These are phyloP conservation scores for Nephelium lappaceum DNA, from an alignment of 345 rosid species.

Conservation along the genomic window DNA sequence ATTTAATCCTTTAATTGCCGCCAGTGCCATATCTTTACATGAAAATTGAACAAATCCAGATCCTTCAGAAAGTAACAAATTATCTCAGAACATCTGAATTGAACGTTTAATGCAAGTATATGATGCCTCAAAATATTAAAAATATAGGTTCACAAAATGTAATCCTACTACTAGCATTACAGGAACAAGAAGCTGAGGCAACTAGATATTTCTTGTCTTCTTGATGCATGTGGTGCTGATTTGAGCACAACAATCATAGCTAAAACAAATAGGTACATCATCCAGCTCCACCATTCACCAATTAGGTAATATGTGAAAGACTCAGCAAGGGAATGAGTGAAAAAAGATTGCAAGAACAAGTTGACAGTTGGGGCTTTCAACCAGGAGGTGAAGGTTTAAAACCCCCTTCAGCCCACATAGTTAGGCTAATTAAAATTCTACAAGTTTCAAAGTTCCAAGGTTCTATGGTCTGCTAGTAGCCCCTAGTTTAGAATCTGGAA, in stretches of 20 bases:
- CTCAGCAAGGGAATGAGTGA: neutral
- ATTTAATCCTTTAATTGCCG: slow-evolving; percentile 76
- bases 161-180: neutral
- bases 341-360: neutral
- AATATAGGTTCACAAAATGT: neutral
- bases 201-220: neutral
- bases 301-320: neutral
- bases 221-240: neutral
- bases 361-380: neutral
- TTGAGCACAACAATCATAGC: neutral
- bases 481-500: neutral
- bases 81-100: slow-evolving; percentile 23
- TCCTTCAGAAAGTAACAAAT: slow-evolving; percentile 51
- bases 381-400: neutral
- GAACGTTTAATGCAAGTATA: neutral
- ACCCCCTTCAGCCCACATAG: neutral
- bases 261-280: neutral
- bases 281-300: neutral
- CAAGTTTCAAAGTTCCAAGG: neutral
- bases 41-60: slow-evolving; percentile 79
- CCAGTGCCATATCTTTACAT: slow-evolving; percentile 78
- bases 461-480: neutral
- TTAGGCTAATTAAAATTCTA: neutral
- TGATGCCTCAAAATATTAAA: neutral
- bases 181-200: neutral